These are phyloP conservation scores for Dipteronia dyeriana DNA, from an alignment of 345 rosid species.

Conservation along the genomic window DNA sequence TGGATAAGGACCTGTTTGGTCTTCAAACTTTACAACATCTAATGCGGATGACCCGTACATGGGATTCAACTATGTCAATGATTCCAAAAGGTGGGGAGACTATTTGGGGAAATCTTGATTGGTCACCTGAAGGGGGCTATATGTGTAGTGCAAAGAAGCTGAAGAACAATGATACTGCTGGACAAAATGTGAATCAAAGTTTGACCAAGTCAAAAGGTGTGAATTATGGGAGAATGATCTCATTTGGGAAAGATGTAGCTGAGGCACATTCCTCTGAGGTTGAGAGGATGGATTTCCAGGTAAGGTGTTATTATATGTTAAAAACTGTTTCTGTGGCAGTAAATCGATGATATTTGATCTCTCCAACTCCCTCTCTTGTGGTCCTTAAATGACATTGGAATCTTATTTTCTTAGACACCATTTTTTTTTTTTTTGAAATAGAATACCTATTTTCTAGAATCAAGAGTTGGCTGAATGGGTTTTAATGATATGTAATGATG, in stretches of 20 bases:
- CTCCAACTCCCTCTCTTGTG: neutral
- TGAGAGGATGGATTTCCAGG: constrained; percentile 57
- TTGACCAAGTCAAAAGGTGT: constrained; percentile 18
- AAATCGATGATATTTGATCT: neutral
- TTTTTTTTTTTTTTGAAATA: too few species aligned
- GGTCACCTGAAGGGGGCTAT: constrained; percentile 62
- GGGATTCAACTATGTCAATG: constrained; percentile 81
- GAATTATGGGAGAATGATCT: constrained; percentile 65
- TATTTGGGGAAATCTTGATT: constrained; percentile 69
- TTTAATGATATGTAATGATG: neutral
- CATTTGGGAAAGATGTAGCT: constrained; percentile 62
- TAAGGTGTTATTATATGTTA: constrained; percentile 27
- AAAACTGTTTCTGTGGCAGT: neutral
- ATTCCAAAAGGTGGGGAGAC: constrained; percentile 76
- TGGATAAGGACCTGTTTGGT: constrained; percentile 61
- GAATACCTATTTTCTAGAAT: neutral
- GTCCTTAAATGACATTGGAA: neutral
- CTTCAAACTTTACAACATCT: constrained; percentile 60
- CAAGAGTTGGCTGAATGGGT: neutral
- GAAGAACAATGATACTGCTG: constrained; percentile 31
- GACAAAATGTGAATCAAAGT: constrained; percentile 21
- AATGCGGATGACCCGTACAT: constrained; percentile 70
- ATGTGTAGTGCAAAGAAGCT: constrained; percentile 30
- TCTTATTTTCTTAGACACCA: neutral
- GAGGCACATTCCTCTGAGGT: constrained; percentile 48